Base-by-base conservation (phyloP, 139 green algal species). In the Tetraselmis striata region DNA sequence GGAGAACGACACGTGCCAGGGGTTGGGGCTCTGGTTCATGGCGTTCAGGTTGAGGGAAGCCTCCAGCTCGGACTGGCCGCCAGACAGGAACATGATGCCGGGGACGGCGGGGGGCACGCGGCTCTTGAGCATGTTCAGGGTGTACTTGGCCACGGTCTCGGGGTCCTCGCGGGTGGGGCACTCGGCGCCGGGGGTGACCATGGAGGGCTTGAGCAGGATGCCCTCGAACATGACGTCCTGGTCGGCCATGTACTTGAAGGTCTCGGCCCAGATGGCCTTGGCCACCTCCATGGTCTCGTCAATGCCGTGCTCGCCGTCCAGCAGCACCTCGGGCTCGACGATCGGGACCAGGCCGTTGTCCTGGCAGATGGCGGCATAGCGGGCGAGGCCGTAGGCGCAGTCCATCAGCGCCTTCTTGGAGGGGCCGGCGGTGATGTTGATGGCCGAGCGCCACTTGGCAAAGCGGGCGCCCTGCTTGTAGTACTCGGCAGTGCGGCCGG, bases 221-320 rank as follows among this genome's bases (percentile, higher is more conserved):
- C 92, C 93, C 82, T 98, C 95, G 67, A 97, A 86, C 78, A 93
- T 83, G 25, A 98, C 92, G 30, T 93, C 86, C 81, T 98, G 97
- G 88, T 98, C 93, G 77, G 94, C 95, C 82, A 98, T 87, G 92
- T 95, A 98, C 93, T 99, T 98, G 95, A 99, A 99, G 84, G 95
- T 98, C 92, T 97, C 91, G 30, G 97, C 95, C 97, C 97, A 99
- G 75, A 94, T 90, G 58, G 84, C 89, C 90, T 95, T 82, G 75
- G 93, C 92, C 1, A 98, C 94, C 90, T 95, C 87, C 77, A 96
- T 67, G 0, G 88, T 95, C 87, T 95, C 89, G 84, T 98, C 94
- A 29, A 98, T 96, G 82, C 59, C 85, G 87, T 98, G 95, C 31
- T 83, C 83, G 2, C 95, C 95, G 28, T 89, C 91, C 28, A 94